These are phyloP conservation scores for Aethionema arabicum DNA, from an alignment of 345 rosid species.

Conservation along the genomic window DNA sequence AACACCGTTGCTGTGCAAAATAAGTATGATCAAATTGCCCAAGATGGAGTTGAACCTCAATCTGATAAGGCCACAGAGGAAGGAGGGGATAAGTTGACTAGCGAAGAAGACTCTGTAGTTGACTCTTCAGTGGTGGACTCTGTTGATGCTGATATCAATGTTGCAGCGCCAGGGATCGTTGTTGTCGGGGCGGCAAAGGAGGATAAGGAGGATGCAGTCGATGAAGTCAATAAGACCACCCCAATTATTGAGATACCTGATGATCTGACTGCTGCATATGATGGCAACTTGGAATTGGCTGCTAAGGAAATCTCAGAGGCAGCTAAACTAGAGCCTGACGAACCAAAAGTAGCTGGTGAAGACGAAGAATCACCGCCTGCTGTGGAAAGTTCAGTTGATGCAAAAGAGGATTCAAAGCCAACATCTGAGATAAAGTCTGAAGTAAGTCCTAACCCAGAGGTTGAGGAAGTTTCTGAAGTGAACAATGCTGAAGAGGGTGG, in stretches of 20 bases:
- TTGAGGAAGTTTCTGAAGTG: slow-evolving; percentile 22
- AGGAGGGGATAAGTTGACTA: slow-evolving; percentile 38
- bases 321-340: slow-evolving; percentile 28
- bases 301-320: slow-evolving; percentile 19
- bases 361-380: slow-evolving; percentile 26
- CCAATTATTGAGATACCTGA: slow-evolving; percentile 23
- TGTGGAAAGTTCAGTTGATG: slow-evolving; percentile 30
- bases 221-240: slow-evolving; percentile 26
- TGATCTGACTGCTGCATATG: slow-evolving; percentile 34
- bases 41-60: slow-evolving; percentile 23
- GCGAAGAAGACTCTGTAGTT: slow-evolving; percentile 41
- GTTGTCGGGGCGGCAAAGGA: slow-evolving; percentile 35
- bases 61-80: slow-evolving; percentile 33
- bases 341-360: slow-evolving; percentile 21
- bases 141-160: slow-evolving; percentile 35
- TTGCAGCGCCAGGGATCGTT: slow-evolving; percentile 37
- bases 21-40: slow-evolving; percentile 43
- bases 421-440: slow-evolving; percentile 35
- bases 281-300: slow-evolving; percentile 32
- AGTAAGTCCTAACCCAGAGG: slow-evolving; percentile 36
- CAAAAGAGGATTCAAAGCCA: slow-evolving; percentile 26
- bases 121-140: slow-evolving; percentile 36
- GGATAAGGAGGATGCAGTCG: slow-evolving; percentile 18
- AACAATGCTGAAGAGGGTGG: slow-evolving; percentile 38
- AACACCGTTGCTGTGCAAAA: slow-evolving; percentile 39